Conservation (phyloP, 2,329 filamentous ascomycete genomes). For the Aspergillus pseudotamarii region DNA sequence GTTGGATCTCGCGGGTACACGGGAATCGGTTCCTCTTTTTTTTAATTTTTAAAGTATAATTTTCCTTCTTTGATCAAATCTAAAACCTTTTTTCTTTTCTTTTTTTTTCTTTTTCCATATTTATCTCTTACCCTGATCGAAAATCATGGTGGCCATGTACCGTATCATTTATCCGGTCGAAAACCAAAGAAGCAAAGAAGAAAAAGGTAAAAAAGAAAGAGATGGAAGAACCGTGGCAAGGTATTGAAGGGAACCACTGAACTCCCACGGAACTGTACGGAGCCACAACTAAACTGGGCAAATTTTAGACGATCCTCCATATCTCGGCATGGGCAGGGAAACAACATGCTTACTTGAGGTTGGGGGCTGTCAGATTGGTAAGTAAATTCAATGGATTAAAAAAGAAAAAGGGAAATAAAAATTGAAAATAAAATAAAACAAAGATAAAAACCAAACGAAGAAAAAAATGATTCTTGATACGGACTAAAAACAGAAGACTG, state of each 20-base stretch:
- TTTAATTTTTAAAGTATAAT: background rate
- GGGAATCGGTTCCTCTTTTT: conserved; percentile 3
- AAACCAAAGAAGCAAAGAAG: background rate
- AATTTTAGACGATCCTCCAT: conserved; percentile 5
- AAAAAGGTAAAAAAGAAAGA: conserved; percentile 2
- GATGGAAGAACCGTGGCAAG: conserved; percentile 15
- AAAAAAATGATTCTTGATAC: background rate
- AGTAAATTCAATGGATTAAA: background rate
- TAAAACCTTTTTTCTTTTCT: conserved; percentile 3
- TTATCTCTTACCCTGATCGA: background rate
- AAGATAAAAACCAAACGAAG: background rate
- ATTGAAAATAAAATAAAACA: background rate
- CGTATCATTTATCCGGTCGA: background rate
- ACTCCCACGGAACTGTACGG: conserved; percentile 15
- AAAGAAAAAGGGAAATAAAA: background rate
- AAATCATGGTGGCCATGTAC: background rate
- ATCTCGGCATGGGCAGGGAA: background rate
- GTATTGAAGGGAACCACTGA: conserved; percentile 14
- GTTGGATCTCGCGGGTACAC: conserved; percentile 8
- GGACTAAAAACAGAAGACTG: background rate
- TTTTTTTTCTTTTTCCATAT: background rate
- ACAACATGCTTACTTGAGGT: background rate
- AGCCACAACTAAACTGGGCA: conserved; percentile 1
- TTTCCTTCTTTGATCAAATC: conserved; percentile 5
- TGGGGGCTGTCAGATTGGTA: background rate